Percentiles rank a stretch among this genome's conserved stretches.
phyloP scores from a whole-genome alignment of 352 stramenopile genomes.

The Phytophthora kernoviae region DNA sequence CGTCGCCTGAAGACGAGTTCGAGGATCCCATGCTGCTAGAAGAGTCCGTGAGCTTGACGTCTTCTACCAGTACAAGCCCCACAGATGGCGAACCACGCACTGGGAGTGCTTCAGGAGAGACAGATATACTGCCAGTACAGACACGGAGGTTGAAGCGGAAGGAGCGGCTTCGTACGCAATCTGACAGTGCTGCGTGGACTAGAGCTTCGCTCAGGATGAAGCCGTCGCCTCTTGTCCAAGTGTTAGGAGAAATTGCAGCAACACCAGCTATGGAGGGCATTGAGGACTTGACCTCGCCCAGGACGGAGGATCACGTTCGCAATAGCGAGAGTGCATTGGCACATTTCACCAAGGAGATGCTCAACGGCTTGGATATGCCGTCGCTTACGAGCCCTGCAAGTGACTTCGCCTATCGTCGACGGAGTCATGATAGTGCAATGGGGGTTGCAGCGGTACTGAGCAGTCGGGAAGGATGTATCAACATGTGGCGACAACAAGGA shows the following conservation, averaged over 20 bases:
- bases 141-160: constrained; percentile 45
- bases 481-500: constrained; percentile 82
- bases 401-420: constrained; percentile 29
- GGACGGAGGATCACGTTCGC: constrained; percentile 31
- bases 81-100: constrained; percentile 26
- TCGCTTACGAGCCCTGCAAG: constrained; percentile 22
- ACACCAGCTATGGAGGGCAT: constrained; percentile 26
- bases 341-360: constrained; percentile 48
- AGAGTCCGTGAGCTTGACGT: constrained; percentile 35
- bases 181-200: constrained; percentile 75
- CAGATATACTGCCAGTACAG: constrained; percentile 16
- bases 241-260: constrained; percentile 30
- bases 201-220: constrained; percentile 72
- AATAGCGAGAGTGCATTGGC: constrained; percentile 62
- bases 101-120: constrained; percentile 29
- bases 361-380: constrained; percentile 54
- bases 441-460: constrained; percentile 22
- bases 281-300: constrained; percentile 24
- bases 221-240: constrained; percentile 24
- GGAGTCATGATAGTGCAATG: constrained; percentile 35
- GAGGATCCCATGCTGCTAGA: constrained; percentile 32
- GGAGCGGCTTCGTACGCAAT: constrained; percentile 75
- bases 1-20: constrained; percentile 27
- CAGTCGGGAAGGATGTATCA: constrained; percentile 73
- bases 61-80: constrained; percentile 44